These are phyloP conservation scores for Aspergillus pseudoviridinutans DNA, from an alignment of 2,329 filamentous ascomycete genomes.

Conservation along the genomic window DNA sequence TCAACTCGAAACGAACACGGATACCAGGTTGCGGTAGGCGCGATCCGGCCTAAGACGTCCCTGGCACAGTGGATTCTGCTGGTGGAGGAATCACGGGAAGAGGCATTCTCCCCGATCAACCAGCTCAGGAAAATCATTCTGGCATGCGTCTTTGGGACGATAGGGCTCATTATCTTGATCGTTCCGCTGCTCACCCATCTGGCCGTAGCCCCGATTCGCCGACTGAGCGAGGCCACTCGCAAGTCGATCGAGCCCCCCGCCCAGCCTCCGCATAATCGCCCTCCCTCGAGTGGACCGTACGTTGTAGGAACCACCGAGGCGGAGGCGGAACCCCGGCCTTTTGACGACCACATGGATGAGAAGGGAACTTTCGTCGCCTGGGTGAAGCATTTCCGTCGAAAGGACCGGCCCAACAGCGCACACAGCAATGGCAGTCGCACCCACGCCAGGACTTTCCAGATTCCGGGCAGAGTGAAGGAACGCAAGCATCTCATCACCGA, in stretches of 20 bases:
- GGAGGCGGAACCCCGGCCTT: background rate
- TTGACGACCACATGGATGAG: constrained; percentile 10
- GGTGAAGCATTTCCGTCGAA: constrained; percentile 11
- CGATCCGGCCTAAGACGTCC: constrained; percentile 62
- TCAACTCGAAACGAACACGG: constrained; percentile 70
- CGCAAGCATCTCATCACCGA: constrained; percentile 73
- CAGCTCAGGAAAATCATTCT: constrained; percentile 76
- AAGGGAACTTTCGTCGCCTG: constrained; percentile 9
- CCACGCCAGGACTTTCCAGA: constrained; percentile 58
- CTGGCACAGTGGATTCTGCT: constrained; percentile 80
- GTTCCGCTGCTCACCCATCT: constrained; percentile 77
- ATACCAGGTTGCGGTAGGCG: constrained; percentile 71
- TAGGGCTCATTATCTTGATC: constrained; percentile 67
- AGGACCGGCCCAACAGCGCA: constrained; percentile 11
- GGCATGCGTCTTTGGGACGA: constrained; percentile 79
- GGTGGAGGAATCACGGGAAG: constrained; percentile 68
- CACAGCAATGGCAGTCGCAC: background rate
- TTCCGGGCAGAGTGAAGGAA: constrained; percentile 76
- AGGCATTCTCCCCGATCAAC: constrained; percentile 72
- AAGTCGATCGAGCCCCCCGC: constrained; percentile 63
- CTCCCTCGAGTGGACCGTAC: background rate
- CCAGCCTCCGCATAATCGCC: constrained; percentile 14
- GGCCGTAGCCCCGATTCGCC: constrained; percentile 73
- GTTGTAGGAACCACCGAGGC: background rate
- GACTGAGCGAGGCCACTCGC: constrained; percentile 69